Evolutionary conservation across 1,284 basidiomycete genomes (phyloP), one percentile per base, ranked within the genome.

Genomic region (Meripilus lineatus): DNA sequence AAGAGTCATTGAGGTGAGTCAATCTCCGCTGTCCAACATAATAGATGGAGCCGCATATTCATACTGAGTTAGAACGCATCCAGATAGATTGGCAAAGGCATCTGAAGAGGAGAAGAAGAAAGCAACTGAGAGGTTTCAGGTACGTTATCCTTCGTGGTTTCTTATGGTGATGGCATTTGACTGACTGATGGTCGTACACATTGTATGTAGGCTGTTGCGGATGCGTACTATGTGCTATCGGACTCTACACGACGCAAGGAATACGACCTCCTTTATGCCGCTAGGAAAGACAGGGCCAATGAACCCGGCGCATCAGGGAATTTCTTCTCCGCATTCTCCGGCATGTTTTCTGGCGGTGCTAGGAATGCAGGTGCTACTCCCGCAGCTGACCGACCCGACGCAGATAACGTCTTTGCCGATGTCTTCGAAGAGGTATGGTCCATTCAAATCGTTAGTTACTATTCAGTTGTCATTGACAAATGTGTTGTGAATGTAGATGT

Each of bases 151-250:
- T n/a, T n/a, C n/a, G n/a, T n/a, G n/a, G n/a, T n/a, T n/a, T n/a
- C 20, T 37, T 8, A n/a, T 36, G 37, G 26, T 20, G 22, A 32
- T 23, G 8, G 18, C 20, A 34, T 34, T 4, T 17, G 7, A 10
- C 28, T 32, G 11, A 24, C 13, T 7, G 34, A 10, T 22, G 7
- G 2, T 23, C 7, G 10, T 34, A 11, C 26, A 40, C 22, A 22
- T 5, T 15, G 8, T n/a, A 0, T 13, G 10, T 58, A 91, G 87
- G 82, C 84, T 11, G 84, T 97, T 48, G 92, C 94, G 40, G 93
- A 98, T 67, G 94, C 94, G 8, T 97, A 97, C 70, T 98, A 93
- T 63, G 89, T 96, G 6, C 79, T 98, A 21, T 94, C 90, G 1
- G 91, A 97, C 65, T 65, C 80, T 2, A 71, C 81, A 33, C 74